A percentile compares a stretch with the other conserved stretches of the same genome.
Evolutionary conservation across 2,329 filamentous ascomycete species (phyloP).

Genomic region (Aspergillus transmontanensis): DNA sequence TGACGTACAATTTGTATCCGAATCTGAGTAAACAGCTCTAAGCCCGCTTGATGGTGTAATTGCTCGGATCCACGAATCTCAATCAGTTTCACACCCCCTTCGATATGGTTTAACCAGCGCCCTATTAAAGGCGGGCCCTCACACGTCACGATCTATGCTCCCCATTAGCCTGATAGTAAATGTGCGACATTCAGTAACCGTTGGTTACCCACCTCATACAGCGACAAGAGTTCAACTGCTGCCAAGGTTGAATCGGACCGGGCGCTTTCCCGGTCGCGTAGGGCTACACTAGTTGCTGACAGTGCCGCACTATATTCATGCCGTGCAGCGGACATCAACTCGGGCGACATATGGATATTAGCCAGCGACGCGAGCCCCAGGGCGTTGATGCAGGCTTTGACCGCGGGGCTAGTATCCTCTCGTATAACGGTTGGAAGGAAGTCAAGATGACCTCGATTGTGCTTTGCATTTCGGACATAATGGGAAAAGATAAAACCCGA

Average conservation of each 20-base stretch:
- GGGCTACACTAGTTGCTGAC: slow-evolving; percentile 12
- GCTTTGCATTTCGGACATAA: slow-evolving; percentile 11
- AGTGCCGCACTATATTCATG: slow-evolving; percentile 17
- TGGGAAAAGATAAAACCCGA: slow-evolving; percentile 12
- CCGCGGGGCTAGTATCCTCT: slow-evolving; percentile 9
- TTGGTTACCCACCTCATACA: slow-evolving; percentile 18
- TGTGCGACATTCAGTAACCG: neutral
- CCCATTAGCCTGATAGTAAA: neutral
- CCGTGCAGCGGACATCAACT: slow-evolving; percentile 5
- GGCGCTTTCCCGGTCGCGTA: slow-evolving; percentile 10
- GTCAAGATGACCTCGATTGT: slow-evolving; percentile 13
- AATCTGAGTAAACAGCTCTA: slow-evolving; percentile 14
- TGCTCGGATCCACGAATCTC: slow-evolving; percentile 19
- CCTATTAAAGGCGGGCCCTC: neutral
- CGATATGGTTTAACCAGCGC: slow-evolving; percentile 18
- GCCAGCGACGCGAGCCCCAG: slow-evolving; percentile 18
- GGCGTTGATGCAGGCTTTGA: slow-evolving; percentile 15
- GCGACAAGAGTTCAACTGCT: slow-evolving; percentile 18
- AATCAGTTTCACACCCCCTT: slow-evolving; percentile 16
- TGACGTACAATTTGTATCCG: slow-evolving; percentile 11
- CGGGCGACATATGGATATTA: slow-evolving; percentile 7
- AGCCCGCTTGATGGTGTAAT: slow-evolving; percentile 5
- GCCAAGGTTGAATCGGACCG: slow-evolving; percentile 20
- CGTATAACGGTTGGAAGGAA: slow-evolving; percentile 12
- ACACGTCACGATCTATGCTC: slow-evolving; percentile 5